phyloP scores from a whole-genome alignment of 495 filamentous ascomycete genomes.

The Letharia lupina region DNA sequence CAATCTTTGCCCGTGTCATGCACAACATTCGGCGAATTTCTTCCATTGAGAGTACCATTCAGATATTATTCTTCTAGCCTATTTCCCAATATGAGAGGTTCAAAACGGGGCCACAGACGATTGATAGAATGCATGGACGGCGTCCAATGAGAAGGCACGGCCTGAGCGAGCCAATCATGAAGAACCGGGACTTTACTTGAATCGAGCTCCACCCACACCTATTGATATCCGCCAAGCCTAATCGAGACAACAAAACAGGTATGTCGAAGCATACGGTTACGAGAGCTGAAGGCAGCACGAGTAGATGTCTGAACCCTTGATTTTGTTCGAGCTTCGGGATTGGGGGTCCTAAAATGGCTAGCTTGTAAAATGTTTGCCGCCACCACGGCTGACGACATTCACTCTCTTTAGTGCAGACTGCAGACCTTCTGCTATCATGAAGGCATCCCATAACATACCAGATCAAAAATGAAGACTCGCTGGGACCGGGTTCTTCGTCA shows the following conservation, averaged over 20 bases:
- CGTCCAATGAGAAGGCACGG: not conserved
- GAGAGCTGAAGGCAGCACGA: not conserved
- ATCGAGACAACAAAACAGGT: not conserved
- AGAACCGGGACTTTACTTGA: not conserved
- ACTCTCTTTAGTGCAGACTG: not conserved
- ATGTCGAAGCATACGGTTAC: not conserved
- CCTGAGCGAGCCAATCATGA: constrained; percentile 1
- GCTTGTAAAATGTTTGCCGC: not conserved
- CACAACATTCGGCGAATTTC: not conserved
- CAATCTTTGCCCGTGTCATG: not conserved
- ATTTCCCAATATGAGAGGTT: not conserved
- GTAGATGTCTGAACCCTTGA: not conserved
- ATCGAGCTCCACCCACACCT: not conserved
- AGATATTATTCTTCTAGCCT: not conserved
- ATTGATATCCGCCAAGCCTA: not conserved
- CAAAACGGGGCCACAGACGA: not conserved
- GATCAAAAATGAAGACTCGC: not conserved
- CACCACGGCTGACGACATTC: not conserved
- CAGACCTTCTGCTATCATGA: not conserved
- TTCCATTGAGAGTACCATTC: not conserved
- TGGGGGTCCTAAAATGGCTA: constrained; percentile 1
- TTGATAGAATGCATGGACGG: not conserved
- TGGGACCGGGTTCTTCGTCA: not conserved
- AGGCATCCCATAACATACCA: not conserved
- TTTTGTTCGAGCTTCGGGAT: not conserved